Conservation (phyloP, 225 moss, liverwort and hornwort species). For the Anthoceros angustus region DNA sequence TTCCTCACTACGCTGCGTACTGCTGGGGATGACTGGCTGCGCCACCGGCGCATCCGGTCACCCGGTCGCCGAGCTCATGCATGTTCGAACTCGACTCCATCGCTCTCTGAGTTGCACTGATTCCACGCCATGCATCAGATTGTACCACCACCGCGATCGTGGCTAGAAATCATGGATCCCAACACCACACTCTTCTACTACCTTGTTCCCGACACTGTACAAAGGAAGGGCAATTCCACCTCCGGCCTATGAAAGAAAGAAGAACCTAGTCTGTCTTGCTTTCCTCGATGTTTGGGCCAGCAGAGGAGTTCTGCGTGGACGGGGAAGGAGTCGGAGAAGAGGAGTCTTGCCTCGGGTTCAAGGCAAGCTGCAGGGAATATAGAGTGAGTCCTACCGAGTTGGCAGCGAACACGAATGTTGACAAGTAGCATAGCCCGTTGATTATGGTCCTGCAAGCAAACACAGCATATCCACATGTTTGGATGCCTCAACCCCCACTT, state of each 20-base stretch:
- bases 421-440: slow-evolving; percentile 71
- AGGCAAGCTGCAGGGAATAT: slow-evolving; percentile 65
- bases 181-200: no score
- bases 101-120: no score
- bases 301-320: neutral
- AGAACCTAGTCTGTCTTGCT: neutral
- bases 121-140: no score
- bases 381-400: slow-evolving; percentile 74
- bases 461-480: neutral
- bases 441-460: slow-evolving; percentile 47
- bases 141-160: no score
- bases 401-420: slow-evolving; percentile 87
- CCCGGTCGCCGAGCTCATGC: no score
- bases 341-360: slow-evolving; percentile 9
- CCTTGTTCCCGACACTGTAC: no score
- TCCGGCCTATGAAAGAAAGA: no score
- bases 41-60: neutral
- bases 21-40: neutral
- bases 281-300: neutral
- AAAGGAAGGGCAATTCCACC: no score
- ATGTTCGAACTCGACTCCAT: no score
- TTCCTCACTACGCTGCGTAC: neutral
- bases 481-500: neutral
- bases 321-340: neutral
- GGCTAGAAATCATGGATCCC: no score